Base-by-base conservation (phyloP, 305 asterid genomes). In the Ilex paraguariensis region DNA sequence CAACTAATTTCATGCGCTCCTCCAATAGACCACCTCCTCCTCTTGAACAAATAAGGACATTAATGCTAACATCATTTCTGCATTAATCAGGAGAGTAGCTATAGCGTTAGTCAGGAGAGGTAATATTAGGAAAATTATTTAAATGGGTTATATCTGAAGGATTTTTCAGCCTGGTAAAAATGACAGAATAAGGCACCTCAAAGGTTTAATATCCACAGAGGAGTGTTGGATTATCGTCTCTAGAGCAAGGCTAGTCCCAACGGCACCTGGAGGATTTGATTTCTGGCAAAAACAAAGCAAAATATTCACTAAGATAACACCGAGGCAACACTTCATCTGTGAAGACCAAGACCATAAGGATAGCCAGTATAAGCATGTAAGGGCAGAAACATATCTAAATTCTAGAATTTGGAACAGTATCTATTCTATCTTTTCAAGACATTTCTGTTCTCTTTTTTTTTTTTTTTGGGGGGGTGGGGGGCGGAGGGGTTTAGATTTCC, bases 1-100 rank as follows among this genome's bases (percentile, higher is more conserved):
- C 94, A 69, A 82, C 94, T 53, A 93, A 88, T 77, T 90, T 95
- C 96, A 93, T 93, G 72, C 99, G 95, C 82, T 93, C 96, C 59
- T 72, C 69, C 64, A 93, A 74, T 69, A 93, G 83, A 56, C 99
- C 97, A 31, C 99, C 97, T 3, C 99, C 99, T 66, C 97, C 99
- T 84, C 97, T 79, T 67, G 96, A 93, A 81, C 99, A 93, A 75
- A 93, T 87, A 62, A 93, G 97, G 66, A 90, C 76, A 17, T 71
- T 81, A 21, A 67, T 70, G 66, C 87, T 82, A 44, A 60, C 56
- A 70, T 81, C 88, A 78, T 77, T 73, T 73, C 97, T 90, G 90
- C 66, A 66, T 57, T 54, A 67, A 61, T 51, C 59, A 63, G 15
- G 54, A 62, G 17, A 52, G 54, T 53, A 66, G 28, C 28, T 21